Evolutionary conservation across 495 filamentous ascomycete species (phyloP), one percentile per base, ranked within the genome.

Genomic region (Entonaema liquescens): DNA sequence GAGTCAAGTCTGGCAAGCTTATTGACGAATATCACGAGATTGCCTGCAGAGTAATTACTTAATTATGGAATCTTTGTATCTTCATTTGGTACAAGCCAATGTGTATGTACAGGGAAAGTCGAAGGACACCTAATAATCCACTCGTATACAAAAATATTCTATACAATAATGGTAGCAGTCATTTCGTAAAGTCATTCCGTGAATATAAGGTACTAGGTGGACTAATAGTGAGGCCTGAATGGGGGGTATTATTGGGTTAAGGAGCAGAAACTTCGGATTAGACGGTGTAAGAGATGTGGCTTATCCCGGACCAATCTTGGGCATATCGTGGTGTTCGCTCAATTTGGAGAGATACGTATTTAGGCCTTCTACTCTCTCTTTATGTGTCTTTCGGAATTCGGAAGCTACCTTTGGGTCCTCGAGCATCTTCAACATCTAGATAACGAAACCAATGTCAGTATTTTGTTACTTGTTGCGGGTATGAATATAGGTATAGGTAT

Each of bases 251-350:
- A 21, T 44, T 47, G 23, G 29, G 29, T 21, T 47, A 47, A 28
- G 23, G 49, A 13, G 13, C 1, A 12, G 38, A n/a, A 15, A 15
- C 25, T 1, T 29, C 15, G 17, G 49, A 1, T 2, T 29, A 29
- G 49, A 53, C 36, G 21, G 3, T 44, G 11, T 9, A 13, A 26
- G 17, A 42, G 21, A 28, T 25, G 3, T 62, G 11, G 31, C 58
- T 84, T 84, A 93, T 74, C 90, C 90, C 3, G 90, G 90, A 68
- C 90, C 90, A 66, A 93, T 93, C 82, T 90, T 92, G 62, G 90
- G 91, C 95, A 99, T 99, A 77, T 99, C 95, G 77, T 99, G 95
- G 79, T 99, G 95, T 80, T 99, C 95, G 80, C 92, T 97, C 76
- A 99, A 80, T 67, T 89, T 89, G 67, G 91, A 94, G 44, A 99